A percentile compares a stretch with the other conserved stretches of the same genome.
phyloP scores from a whole-genome alignment of 306 rosid genomes.

The Alnus glutinosa region DNA sequence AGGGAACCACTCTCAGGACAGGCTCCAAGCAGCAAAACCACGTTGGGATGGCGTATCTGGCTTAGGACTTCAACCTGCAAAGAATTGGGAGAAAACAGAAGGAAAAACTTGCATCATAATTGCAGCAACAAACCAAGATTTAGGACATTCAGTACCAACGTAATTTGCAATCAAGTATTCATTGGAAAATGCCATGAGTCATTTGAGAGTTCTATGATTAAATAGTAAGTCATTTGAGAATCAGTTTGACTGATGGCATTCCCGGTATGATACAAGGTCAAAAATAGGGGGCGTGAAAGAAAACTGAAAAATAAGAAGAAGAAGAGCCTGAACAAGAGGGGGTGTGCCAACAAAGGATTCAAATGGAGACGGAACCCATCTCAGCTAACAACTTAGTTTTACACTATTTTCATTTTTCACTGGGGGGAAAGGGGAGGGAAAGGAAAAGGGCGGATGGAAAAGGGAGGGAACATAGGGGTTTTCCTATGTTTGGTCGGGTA shows the following conservation, averaged over 20 bases:
- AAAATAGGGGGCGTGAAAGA: not conserved
- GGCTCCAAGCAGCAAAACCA: conserved; percentile 91
- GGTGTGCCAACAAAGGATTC: conserved; percentile 19
- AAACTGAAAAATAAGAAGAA: conserved; percentile 9
- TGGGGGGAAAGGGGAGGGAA: not conserved
- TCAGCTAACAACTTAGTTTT: not conserved
- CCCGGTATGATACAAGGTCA: not conserved
- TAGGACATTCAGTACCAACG: conserved; percentile 20
- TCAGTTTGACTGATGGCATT: not conserved
- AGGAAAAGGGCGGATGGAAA: not conserved
- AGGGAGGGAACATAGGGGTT: not conserved
- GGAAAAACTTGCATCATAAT: conserved; percentile 16
- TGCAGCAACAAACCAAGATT: conserved; percentile 18
- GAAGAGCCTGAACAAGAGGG: conserved; percentile 7
- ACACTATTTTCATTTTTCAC: not conserved
- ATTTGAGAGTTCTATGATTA: not conserved
- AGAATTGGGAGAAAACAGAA: conserved; percentile 27
- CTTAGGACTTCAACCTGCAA: conserved; percentile 88
- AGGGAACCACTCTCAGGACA: conserved; percentile 87
- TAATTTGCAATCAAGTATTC: conserved; percentile 13
- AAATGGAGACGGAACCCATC: not conserved
- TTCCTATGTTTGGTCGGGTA: too few relatives aligned
- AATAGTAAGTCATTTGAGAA: conserved; percentile 17
- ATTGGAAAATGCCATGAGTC: conserved; percentile 9
- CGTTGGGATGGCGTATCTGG: conserved; percentile 85